Conservation (phyloP, 2,329 filamentous ascomycete genomes). For the Phoma sp. region DNA sequence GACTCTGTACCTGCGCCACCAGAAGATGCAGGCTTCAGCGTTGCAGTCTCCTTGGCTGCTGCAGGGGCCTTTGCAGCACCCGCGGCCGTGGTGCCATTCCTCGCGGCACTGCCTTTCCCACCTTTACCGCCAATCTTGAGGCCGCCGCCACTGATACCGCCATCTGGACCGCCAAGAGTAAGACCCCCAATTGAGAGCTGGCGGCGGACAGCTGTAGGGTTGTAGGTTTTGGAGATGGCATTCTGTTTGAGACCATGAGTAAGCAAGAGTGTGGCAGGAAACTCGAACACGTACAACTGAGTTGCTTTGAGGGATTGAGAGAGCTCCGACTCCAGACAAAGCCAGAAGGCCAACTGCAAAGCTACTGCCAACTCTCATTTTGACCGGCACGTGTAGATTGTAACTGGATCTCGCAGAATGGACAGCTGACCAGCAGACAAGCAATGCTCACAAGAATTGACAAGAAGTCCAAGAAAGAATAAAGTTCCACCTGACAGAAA, state of each 20-base stretch:
- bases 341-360: constrained; percentile 28
- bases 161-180: constrained; percentile 38
- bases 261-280: too few relatives aligned
- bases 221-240: constrained; percentile 12
- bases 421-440: constrained; percentile 18
- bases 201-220: background rate
- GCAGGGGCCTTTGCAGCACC: background rate
- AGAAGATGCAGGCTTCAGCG: constrained; percentile 1
- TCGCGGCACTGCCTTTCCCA: constrained; percentile 4
- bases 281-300: constrained; percentile 28
- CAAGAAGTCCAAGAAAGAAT: constrained; percentile 14
- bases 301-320: constrained; percentile 23
- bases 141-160: constrained; percentile 35
- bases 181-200: constrained; percentile 36
- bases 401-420: background rate
- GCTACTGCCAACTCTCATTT: constrained; percentile 32
- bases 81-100: constrained; percentile 14
- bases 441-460: constrained; percentile 15
- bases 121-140: constrained; percentile 30
- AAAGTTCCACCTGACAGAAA: constrained; percentile 17
- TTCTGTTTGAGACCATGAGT: background rate
- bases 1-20: constrained; percentile 22
- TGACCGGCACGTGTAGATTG: constrained; percentile 3
- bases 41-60: background rate
- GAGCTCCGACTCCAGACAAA: constrained; percentile 28